phyloP scores from a whole-genome alignment of 1,139 yeast genomes.

The Magnusiomyces paraingens region DNA sequence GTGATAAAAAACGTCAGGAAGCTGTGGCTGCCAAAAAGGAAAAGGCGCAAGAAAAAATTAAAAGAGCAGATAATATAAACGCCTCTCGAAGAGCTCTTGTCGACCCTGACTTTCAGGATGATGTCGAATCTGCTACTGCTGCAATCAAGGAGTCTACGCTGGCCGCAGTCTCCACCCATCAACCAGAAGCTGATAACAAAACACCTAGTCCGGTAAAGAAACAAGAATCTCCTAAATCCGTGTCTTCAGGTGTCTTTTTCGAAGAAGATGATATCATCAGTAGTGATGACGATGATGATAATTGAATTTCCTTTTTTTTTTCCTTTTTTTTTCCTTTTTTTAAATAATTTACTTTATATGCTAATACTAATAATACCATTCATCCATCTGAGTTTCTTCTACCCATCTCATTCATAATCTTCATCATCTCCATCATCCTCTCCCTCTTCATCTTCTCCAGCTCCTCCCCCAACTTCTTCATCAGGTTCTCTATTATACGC shows the following conservation, averaged over 20 bases:
- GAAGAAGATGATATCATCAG: neutral
- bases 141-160: neutral
- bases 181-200: neutral
- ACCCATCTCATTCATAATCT: neutral
- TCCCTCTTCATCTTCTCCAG: neutral
- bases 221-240: neutral
- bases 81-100: neutral
- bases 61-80: neutral
- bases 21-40: neutral
- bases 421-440: neutral
- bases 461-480: neutral
- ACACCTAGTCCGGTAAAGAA: neutral
- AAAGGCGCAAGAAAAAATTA: neutral
- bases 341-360: neutral
- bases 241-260: neutral
- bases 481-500: slow-evolving; percentile 23
- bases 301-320: neutral
- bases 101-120: neutral
- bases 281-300: neutral
- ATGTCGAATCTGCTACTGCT: neutral
- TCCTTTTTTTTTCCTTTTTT: too few species aligned
- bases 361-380: neutral
- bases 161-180: neutral
- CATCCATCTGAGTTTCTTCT: neutral
- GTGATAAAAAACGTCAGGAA: neutral